Evolutionary conservation across 148 eudicot species (phyloP), one percentile per base, ranked within the genome.

Genomic region (Limonium bicolor): DNA sequence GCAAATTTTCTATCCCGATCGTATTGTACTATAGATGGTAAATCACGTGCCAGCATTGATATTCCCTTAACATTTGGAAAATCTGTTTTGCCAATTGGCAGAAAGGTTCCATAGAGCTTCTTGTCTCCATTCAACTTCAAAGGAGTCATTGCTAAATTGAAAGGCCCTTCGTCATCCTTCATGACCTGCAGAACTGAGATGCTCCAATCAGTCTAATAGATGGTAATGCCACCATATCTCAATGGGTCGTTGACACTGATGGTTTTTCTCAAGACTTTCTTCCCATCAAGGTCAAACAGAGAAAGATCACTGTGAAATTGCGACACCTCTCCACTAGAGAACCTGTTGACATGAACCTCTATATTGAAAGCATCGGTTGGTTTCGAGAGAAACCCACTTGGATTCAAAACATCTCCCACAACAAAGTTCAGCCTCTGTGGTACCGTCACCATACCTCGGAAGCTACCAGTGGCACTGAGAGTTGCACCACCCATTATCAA

Each of bases 131-230:
- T 81, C 50, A 67, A 16, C 62, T 81, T 37, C 31, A 92, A 52
- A 51, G 78, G 99, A 56, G 99, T 95, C 82, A 92, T 58, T 24
- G 99, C 88, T 79, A 92, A 69, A 76, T 92, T 92, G 50, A 85
- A 92, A 25, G 99, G 99, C 7, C 99, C 99, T 68, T 80, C 88
- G 43, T 43, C 94, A 41, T 90, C 74, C 62, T 73, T 92, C 30
- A 73, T 56, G 51, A 92, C 27, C 66, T 92, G 99, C 46, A 92
- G 64, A 52, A 95, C 76, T 2, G 99, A 85, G 36, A 90, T 57
- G 36, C 99, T 80, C 99, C 95, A 90, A 62, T 90, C 99, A 10
- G 99, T 90, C 59, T 90, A 95, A 62, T 90, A 90, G 58, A 90
- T 73, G 36, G 99, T 90, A 57, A 90, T 48, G 30, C 99, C 99